phyloP scores from a whole-genome alignment of 78 protist species.

The Bigelowiella natans region DNA sequence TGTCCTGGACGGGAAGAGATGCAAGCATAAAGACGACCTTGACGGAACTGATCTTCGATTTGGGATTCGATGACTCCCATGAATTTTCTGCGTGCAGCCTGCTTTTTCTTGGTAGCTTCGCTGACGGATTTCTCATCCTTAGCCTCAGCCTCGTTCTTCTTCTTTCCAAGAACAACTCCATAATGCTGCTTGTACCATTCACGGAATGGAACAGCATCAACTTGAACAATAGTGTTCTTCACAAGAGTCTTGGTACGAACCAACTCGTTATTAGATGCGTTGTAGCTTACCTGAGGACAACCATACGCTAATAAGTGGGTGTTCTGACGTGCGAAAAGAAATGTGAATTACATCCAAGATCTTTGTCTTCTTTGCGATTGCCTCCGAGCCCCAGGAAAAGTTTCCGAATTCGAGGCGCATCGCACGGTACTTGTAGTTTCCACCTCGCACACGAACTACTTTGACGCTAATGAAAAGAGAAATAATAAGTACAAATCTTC shows the following conservation, averaged over 20 bases:
- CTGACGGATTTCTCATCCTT: background rate
- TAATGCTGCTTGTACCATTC: slow-evolving; percentile 92
- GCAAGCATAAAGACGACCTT: slow-evolving; percentile 89
- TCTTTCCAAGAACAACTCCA: slow-evolving; percentile 57
- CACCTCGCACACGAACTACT: slow-evolving; percentile 86
- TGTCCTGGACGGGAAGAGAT: slow-evolving; percentile 70
- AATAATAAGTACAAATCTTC: too few species aligned
- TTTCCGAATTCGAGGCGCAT: slow-evolving; percentile 95
- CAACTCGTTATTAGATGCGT: slow-evolving; percentile 96
- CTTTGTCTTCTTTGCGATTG: slow-evolving; percentile 1
- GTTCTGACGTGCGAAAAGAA: background rate
- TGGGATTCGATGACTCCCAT: slow-evolving; percentile 1
- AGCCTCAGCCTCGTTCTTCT: background rate
- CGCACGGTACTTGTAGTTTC: slow-evolving; percentile 93
- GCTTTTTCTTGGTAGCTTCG: slow-evolving; percentile 9
- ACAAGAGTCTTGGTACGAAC: slow-evolving; percentile 98
- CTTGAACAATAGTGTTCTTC: slow-evolving; percentile 79
- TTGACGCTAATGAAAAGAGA: slow-evolving; percentile 48
- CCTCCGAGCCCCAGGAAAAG: slow-evolving; percentile 79
- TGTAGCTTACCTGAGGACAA: slow-evolving; percentile 60
- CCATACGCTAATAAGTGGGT: background rate
- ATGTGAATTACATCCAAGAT: background rate
- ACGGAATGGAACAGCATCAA: slow-evolving; percentile 94
- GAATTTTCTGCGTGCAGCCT: slow-evolving; percentile 14
- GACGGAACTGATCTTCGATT: slow-evolving; percentile 71